Evolutionary conservation across 805 yeast genomes (phyloP).

Genomic region (Candida fluviatilis): DNA sequence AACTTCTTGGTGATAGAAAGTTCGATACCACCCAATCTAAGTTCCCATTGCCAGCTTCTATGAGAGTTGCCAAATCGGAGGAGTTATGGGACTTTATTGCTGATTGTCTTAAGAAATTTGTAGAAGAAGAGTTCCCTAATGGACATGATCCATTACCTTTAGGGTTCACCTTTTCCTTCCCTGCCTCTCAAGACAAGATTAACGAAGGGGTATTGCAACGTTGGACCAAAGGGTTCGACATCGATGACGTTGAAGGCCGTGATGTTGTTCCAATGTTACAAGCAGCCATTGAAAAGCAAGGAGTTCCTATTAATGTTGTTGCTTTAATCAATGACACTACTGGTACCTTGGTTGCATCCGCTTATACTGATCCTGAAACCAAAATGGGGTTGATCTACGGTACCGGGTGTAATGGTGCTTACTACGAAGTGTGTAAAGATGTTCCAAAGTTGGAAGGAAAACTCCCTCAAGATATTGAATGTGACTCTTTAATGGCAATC

Average conservation of each 20-base stretch:
- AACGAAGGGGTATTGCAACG: slow-evolving; percentile 84
- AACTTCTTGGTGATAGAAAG: slow-evolving; percentile 74
- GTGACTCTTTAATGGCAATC: slow-evolving; percentile 81
- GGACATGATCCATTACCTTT: slow-evolving; percentile 66
- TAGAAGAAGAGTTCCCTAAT: slow-evolving; percentile 62
- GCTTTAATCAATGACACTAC: slow-evolving; percentile 96
- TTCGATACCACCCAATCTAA: slow-evolving; percentile 87
- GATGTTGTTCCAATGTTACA: slow-evolving; percentile 93
- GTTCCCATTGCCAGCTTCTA: slow-evolving; percentile 68
- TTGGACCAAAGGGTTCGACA: slow-evolving; percentile 98
- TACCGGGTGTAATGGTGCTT: slow-evolving; percentile 97
- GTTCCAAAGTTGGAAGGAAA: slow-evolving; percentile 80
- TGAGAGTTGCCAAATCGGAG: slow-evolving; percentile 76
- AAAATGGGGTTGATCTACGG: slow-evolving; percentile 96
- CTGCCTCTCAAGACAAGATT: slow-evolving; percentile 78
- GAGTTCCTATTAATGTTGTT: slow-evolving; percentile 79
- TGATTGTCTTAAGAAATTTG: slow-evolving; percentile 66
- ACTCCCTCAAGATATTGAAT: slow-evolving; percentile 58
- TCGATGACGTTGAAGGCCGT: slow-evolving; percentile 87
- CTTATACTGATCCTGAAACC: slow-evolving; percentile 83
- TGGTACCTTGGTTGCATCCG: slow-evolving; percentile 94
- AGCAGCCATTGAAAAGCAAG: slow-evolving; percentile 56
- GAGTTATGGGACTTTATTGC: slow-evolving; percentile 87
- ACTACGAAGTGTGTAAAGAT: slow-evolving; percentile 69
- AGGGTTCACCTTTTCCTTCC: slow-evolving; percentile 95